Conservation (phyloP, 768 basidiomycete genomes). For the Kwoniella sp. region DNA sequence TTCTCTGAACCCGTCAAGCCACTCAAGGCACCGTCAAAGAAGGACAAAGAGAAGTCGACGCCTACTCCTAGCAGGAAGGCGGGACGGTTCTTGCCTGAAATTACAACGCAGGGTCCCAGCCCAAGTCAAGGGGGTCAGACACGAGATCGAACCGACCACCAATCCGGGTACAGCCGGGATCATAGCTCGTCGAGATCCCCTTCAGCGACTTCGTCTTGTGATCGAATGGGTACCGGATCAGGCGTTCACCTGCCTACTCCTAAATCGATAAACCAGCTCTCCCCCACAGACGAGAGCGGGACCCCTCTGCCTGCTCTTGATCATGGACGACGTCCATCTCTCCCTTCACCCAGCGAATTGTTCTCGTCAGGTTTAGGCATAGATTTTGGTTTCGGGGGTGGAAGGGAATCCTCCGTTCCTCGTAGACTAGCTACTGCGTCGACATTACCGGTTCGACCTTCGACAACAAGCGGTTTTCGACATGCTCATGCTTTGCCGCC, state of each 20-base stretch:
- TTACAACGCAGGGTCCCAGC: not conserved
- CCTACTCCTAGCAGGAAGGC: not conserved
- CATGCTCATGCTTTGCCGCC: not conserved
- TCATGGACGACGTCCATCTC: not conserved
- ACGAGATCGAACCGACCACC: slow-evolving; percentile 3
- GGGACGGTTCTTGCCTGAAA: not conserved
- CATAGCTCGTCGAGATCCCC: not conserved
- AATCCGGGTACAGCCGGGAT: not conserved
- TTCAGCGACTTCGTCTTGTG: not conserved
- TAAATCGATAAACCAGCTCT: not conserved
- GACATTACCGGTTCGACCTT: not conserved
- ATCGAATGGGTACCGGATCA: not conserved
- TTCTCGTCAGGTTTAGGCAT: not conserved
- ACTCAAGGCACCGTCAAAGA: slow-evolving; percentile 4
- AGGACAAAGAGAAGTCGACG: not conserved
- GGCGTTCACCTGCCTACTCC: slow-evolving; percentile 12
- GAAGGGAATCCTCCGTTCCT: not conserved
- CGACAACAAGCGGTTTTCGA: not conserved
- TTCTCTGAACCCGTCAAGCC: slow-evolving; percentile 7
- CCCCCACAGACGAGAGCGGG: not conserved
- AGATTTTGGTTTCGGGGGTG: not conserved
- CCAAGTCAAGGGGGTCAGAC: not conserved
- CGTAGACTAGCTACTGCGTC: not conserved
- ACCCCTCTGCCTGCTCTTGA: not conserved
- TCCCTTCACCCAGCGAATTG: not conserved